Evolutionary conservation across 2,329 filamentous ascomycete genomes (phyloP), one percentile per base, ranked within the genome.

Genomic region (Sclerotinia sclerotiorum): DNA sequence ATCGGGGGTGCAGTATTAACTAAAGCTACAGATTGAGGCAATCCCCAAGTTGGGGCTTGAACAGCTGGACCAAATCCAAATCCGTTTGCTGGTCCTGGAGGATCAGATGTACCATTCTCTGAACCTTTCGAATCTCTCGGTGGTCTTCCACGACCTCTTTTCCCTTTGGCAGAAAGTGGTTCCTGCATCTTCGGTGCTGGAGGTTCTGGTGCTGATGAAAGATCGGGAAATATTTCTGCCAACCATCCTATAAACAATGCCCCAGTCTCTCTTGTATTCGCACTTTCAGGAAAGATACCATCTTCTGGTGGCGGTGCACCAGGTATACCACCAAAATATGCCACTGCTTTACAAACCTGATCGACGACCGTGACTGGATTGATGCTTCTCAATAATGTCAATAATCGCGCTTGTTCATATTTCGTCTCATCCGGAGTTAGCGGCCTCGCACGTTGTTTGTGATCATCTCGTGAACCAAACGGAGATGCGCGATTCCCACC

Each of bases 311-410:
- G 82, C 10, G 84, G 83, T 5, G 82, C 83, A 39, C 83, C 84
- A 49, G 86, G 85, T 57, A 85, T 82, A 35, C 87, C 86, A 10
- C 87, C 87, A 76, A 89, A 89, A 72, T 87, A 88, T n/a, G 84
- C 82, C 66, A 89, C 75, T 2, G 85, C 87, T 72, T 84, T 88
- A 74, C 85, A 88, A 46, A 90, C 79, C 73, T 88, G 86, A 69
- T 89, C 86, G 27, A 88, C 86, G 0, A 89, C 84, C 3, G 81
- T 79, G 11, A 82, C 73, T 13, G 87, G 87, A 71, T 85, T 82
- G 15, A 89, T 78, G 54, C 81, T 84, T 60, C 84, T 82, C 27
- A 90, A 77, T 17, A 89, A 78, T 6, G 83, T 85, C 57, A 89
- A 78, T 2, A 89, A 79, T 42, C 87, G 83, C 69, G 85, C 84